Evolutionary conservation across 2,329 filamentous ascomycete genomes (phyloP), one percentile per base, ranked within the genome.

Genomic region (Achaetomium macrosporum): DNA sequence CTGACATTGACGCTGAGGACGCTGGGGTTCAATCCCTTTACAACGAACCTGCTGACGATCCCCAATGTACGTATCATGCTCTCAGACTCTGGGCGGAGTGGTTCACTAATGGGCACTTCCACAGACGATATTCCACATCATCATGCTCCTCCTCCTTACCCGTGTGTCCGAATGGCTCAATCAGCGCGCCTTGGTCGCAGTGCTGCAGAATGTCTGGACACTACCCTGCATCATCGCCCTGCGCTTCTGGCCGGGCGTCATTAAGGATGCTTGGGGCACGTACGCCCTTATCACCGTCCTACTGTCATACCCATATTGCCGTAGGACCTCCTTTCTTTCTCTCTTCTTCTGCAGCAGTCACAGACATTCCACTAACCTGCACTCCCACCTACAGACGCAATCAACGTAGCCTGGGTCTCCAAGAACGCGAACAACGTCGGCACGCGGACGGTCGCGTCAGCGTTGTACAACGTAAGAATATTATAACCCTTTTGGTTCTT

Each of bases 361-460:
- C n/a, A n/a, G n/a, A n/a, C n/a, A n/a, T n/a, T n/a, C n/a, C n/a
- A 20, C 48, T 42, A 25, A 40, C 29, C 33, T 15, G 11, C 10
- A 25, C 11, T 12, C 36, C n/a, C 2, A 7, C 4, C 8, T 5
- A 35, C 51, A 64, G 76, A 84, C 61, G 79, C 82, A 0, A 78
- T 84, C 30, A 67, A 82, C 2, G 81, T 83, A 0, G 81, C 76
- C 0, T 79, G 79, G 71, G 77, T 73, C 1, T 80, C 77, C 3
- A 74, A 76, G 50, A 85, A 85, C 58, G 74, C 79, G 0, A 80
- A 81, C 52, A 77, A 75, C 17, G 82, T 84, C 4, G 72, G 80
- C 19, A 81, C 79, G 2, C 68, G 82, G 5, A 77, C 81, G 5
- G 77, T 85, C 2, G 77, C 78, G 0, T 76, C 78, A 0, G 81